phyloP scores from a whole-genome alignment of 805 yeast genomes.

The Kodamaea nitidulidarum region DNA sequence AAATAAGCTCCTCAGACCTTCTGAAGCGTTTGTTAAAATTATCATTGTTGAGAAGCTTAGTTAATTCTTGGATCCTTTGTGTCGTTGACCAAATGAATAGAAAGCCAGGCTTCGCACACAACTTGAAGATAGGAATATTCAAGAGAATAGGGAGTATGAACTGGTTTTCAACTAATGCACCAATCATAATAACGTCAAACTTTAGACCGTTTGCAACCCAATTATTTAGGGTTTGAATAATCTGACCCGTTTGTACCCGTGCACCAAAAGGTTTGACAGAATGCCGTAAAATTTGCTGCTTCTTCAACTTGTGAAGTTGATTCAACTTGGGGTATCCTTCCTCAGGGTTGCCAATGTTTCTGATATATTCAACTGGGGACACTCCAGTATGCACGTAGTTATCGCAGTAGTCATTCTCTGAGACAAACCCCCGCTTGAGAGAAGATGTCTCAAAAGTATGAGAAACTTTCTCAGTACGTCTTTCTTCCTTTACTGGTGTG shows the following conservation, averaged over 20 bases:
- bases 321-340: slow-evolving; percentile 87
- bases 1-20: slow-evolving; percentile 85
- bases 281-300: slow-evolving; percentile 48
- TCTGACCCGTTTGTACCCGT: slow-evolving; percentile 47
- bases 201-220: slow-evolving; percentile 60
- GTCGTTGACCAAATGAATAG: slow-evolving; percentile 86
- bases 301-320: slow-evolving; percentile 61
- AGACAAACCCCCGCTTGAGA: background rate
- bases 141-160: slow-evolving; percentile 58
- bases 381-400: slow-evolving; percentile 60
- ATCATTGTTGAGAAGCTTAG: slow-evolving; percentile 48
- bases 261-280: slow-evolving; percentile 66
- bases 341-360: slow-evolving; percentile 62
- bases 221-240: slow-evolving; percentile 51
- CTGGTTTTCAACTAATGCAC: slow-evolving; percentile 75
- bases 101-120: slow-evolving; percentile 83
- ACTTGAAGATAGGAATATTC: slow-evolving; percentile 63
- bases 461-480: background rate
- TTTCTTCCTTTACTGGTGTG: background rate
- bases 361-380: slow-evolving; percentile 59
- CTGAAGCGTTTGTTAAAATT: slow-evolving; percentile 63
- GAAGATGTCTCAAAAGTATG: background rate
- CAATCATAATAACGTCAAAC: slow-evolving; percentile 91
- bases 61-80: slow-evolving; percentile 61
- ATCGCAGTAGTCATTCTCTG: slow-evolving; percentile 70